These are phyloP conservation scores for Tetramitus jugosus DNA, from an alignment of 208 protist species.

Conservation along the genomic window DNA sequence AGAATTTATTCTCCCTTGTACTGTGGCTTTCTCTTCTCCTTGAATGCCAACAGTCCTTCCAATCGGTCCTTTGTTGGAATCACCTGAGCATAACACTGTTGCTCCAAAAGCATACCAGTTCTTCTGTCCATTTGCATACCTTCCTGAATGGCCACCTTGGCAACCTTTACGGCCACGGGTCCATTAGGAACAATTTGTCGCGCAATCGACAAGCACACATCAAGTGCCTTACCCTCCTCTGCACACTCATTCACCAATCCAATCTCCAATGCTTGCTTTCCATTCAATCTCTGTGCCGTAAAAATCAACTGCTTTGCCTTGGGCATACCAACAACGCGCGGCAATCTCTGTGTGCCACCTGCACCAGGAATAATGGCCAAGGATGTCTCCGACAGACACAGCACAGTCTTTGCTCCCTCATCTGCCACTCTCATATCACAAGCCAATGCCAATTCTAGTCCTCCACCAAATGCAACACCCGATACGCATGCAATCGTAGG, in stretches of 20 bases:
- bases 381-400: slow-evolving; percentile 68
- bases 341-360: slow-evolving; percentile 70
- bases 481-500: slow-evolving; percentile 30
- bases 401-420: slow-evolving; percentile 45
- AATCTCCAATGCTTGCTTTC: slow-evolving; percentile 43
- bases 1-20: slow-evolving; percentile 74
- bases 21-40: slow-evolving; percentile 66
- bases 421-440: slow-evolving; percentile 36
- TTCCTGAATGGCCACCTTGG: slow-evolving; percentile 65
- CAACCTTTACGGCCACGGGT: slow-evolving; percentile 65
- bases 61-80: slow-evolving; percentile 70
- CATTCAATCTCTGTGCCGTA: slow-evolving; percentile 56
- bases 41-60: slow-evolving; percentile 75
- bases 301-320: slow-evolving; percentile 74
- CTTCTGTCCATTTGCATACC: slow-evolving; percentile 51
- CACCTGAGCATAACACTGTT: slow-evolving; percentile 62
- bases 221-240: slow-evolving; percentile 37
- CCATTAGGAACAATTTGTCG: slow-evolving; percentile 46
- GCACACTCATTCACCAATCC: slow-evolving; percentile 65
- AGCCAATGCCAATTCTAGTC: slow-evolving; percentile 39
- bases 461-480: slow-evolving; percentile 60
- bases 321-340: slow-evolving; percentile 61
- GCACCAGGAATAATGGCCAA: slow-evolving; percentile 81
- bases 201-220: slow-evolving; percentile 35
- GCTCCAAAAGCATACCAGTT: slow-evolving; percentile 61